Evolutionary conservation across 2,329 filamentous ascomycete genomes (phyloP), one percentile per base, ranked within the genome.

Genomic region (Phyllosticta ampelicida): DNA sequence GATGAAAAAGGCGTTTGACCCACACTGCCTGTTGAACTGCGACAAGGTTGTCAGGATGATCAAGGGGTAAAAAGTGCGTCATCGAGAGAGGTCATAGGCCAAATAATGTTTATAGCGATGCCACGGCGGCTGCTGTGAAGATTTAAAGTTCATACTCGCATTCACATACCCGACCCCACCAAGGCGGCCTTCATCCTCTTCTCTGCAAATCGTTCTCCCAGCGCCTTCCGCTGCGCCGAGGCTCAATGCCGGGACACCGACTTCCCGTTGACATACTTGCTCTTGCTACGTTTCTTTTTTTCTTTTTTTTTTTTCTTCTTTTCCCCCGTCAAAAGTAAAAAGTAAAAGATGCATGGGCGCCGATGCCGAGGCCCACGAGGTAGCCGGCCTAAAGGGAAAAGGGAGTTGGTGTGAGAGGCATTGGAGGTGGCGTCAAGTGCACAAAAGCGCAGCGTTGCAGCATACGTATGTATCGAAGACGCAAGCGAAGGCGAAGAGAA

Each of bases 1-100:
- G 85, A 83, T 92, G 70, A 94, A 94, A 76, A 78, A 84, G 65
- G 86, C 89, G 0, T 86, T 90, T 62, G 89, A 94, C 70, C 89
- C 89, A 2, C 74, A 90, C 50, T 82, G 82, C 64, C 66, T 85
- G 63, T 74, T 85, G 23, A 86, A 86, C 63, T 83, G 80, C 65
- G 82, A 86, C 68, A 86, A 86, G 71, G 77, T 85, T 61, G 77
- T 85, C n/a, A 73, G 82, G n/a, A 59, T 52, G 36, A 44, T 44
- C 13, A 44, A 44, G 6, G 36, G n/a, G 36, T 44, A 44, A 44
- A n/a, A n/a, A 44, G 1, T 8, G 11, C 13, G 13, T 44, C 13
- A n/a, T 5, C 8, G 36, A 44, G 36, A 44, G n/a, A 8, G 36
- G 13, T 3, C 23, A 26, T 26, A 4, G 4, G 8, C 23, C 23